Evolutionary conservation across 1,139 yeast genomes (phyloP).

Genomic region (Kluyveromyces sp.): DNA sequence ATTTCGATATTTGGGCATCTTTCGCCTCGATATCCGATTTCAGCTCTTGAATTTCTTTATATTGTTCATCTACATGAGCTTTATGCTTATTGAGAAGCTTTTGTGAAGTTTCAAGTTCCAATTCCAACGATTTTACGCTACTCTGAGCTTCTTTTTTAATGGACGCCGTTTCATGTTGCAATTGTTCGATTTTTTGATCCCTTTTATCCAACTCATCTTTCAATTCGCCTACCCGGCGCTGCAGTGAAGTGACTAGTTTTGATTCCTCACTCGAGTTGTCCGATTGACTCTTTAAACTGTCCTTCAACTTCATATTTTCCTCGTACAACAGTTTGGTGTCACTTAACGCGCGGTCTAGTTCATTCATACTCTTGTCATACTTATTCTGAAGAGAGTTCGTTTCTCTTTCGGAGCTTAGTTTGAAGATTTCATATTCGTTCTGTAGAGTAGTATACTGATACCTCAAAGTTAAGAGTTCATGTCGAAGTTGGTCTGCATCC

Average conservation of each 20-base stretch:
- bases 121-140: constrained; percentile 13
- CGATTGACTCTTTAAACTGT: constrained; percentile 26
- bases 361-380: constrained; percentile 22
- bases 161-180: constrained; percentile 13
- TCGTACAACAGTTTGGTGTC: constrained; percentile 31
- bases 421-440: constrained; percentile 25
- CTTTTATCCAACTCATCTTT: constrained; percentile 15
- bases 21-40: constrained; percentile 17
- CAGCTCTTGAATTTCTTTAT: constrained; percentile 15
- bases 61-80: constrained; percentile 17
- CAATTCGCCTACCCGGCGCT: not conserved
- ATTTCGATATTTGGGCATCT: constrained; percentile 20
- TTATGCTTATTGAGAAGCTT: constrained; percentile 17
- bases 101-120: constrained; percentile 16
- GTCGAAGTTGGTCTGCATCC: constrained; percentile 11
- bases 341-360: constrained; percentile 20
- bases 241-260: not conserved
- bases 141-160: constrained; percentile 18
- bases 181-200: constrained; percentile 18
- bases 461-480: constrained; percentile 18
- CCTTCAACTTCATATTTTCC: constrained; percentile 31
- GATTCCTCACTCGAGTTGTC: constrained; percentile 6
- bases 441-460: constrained; percentile 21
- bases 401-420: constrained; percentile 20
- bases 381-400: constrained; percentile 18